Evolutionary conservation across 106 monocot genomes (phyloP), one percentile per base, ranked within the genome.

Genomic region (Narthecium ossifragum): DNA sequence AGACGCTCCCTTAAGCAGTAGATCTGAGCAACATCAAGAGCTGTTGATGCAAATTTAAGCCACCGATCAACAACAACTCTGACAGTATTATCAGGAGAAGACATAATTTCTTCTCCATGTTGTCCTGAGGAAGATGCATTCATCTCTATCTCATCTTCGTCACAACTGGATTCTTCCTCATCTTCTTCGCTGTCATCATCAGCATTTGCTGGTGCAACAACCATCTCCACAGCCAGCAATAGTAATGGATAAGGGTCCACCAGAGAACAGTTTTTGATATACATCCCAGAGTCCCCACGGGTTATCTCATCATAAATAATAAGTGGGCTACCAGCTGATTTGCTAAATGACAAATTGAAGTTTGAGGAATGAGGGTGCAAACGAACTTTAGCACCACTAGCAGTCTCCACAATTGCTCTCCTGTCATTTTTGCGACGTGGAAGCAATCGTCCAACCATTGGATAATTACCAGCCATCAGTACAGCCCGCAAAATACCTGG

Each of bases 21-120:
- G 53, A 98, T 84, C 65, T 91, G 98, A 53, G 98, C 98, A 66
- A 80, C 84, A 72, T 91, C 91, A 63, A 98, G 81, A 8, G 98
- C 98, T 12, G 81, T 81, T 34, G 87, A 64, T 26, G 79, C 64
- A 57, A 84, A 98, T 36, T 59, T 87, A 15, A 91, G 70, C 98
- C 98, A 98, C 28, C 91, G 57, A 70, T 98, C 98, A 60, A 91
- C 63, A 70, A 98, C 67, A 28, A 91, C 69, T 18, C 76, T 59
- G 26, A 98, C 87, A 24, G 29, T 64, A 47, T 84, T 98, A n/a
- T 90, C 91, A 62, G 98, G 87, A 52, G 78, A 84, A 26, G 87
- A 81, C 98, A 98, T 84, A 9, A 98, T 81, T 51, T 86, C 50
- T 25, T 78, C 76, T 58, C 66, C 78, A 24, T 41, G 22, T 14